Evolutionary conservation across 2,329 filamentous ascomycete species (phyloP), one percentile per base, ranked within the genome.

Genomic region (Fusarium oligoseptatum): DNA sequence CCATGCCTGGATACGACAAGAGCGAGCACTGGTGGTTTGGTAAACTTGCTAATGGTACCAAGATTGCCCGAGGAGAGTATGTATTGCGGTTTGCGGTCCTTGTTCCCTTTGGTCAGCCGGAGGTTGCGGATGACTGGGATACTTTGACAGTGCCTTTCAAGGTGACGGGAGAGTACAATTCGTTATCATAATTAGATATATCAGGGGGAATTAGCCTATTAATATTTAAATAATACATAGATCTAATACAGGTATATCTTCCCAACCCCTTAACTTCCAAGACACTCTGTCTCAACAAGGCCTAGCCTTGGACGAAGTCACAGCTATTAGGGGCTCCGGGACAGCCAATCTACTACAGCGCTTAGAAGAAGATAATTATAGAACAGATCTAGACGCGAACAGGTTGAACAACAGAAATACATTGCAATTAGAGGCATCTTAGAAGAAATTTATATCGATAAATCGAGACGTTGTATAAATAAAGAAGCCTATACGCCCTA

Each of bases 1-100:
- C 32, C 15, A 20, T 39, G 12, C 10, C 48, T 1, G 43, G 60
- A 15, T 55, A 32, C 48, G 48, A 55, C 4, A 45, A 27, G 20
- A 2, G 8, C 8, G 27, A 36, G 24, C 43, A 56, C 17, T 64
- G 62, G 62, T 64, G 62, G 62, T 57, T 64, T 27, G 62, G 62
- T 4, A 64, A 64, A 20, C 50, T 64, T 43, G 20, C 32, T 10
- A 57, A 64, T 14, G 62, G 62, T 12, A 64, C 32, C n/a, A 36
- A 64, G 36, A 45, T 64, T 36, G 24, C 24, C 3, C 50, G 29
- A 5, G 62, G 62, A 0, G 41, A 64, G 32, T 64, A 64, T 34
- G 29, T 39, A 2, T 58, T 55, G 20, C 34, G 61, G 1, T 52
- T 56, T 41, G 61, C 61, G 4, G 45, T 9, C 4, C 61, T 64